Evolutionary conservation across 2,329 filamentous ascomycete species (phyloP).

Genomic region (Alternaria gaisen): DNA sequence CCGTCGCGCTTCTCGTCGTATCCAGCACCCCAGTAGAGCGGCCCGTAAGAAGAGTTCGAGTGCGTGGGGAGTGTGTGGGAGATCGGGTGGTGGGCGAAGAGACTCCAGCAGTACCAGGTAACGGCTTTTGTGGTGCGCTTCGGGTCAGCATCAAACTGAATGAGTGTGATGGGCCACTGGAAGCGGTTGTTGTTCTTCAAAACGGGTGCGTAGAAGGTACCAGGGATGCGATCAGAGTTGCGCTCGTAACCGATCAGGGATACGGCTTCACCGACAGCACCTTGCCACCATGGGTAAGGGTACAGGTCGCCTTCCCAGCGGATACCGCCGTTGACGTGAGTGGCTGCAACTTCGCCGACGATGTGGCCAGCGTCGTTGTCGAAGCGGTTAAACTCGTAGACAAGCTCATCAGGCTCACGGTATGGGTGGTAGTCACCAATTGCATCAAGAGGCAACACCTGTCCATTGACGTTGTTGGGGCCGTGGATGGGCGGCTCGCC

Average conservation of each 20-base stretch:
- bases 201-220: constrained; percentile 52
- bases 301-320: constrained; percentile 39
- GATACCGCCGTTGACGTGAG: constrained; percentile 41
- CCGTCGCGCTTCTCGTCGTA: constrained; percentile 38
- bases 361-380: constrained; percentile 51
- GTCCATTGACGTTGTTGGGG: constrained; percentile 40
- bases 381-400: constrained; percentile 54
- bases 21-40: constrained; percentile 59
- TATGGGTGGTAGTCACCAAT: constrained; percentile 56
- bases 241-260: constrained; percentile 71
- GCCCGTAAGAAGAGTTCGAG: constrained; percentile 51
- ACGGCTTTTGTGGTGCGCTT: constrained; percentile 40
- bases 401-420: constrained; percentile 54
- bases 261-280: constrained; percentile 70
- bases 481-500: constrained; percentile 43
- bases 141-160: constrained; percentile 54
- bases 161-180: constrained; percentile 51
- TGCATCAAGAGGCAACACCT: constrained; percentile 30
- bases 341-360: constrained; percentile 49
- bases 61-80: constrained; percentile 55
- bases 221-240: constrained; percentile 67
- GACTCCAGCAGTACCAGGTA: constrained; percentile 49
- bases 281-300: constrained; percentile 57
- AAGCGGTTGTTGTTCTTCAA: constrained; percentile 48
- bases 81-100: constrained; percentile 55